Percentiles rank a stretch among this genome's conserved stretches.
Evolutionary conservation across 116 monocot genomes (phyloP).

Genomic region (Phalaenopsis hybrid): DNA sequence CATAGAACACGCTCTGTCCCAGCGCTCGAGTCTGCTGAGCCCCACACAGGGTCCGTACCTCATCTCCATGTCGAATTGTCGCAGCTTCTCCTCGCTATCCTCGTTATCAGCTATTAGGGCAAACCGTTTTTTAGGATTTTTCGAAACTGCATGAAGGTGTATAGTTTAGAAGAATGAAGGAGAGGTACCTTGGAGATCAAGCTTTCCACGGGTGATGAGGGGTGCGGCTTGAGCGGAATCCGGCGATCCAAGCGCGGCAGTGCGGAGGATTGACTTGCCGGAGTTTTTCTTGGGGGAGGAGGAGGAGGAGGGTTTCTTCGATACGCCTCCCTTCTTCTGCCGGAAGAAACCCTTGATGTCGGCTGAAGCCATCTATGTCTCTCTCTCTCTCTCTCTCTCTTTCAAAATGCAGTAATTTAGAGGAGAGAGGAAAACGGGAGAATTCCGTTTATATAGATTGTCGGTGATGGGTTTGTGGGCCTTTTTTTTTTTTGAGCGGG

Average conservation of each 20-base stretch:
- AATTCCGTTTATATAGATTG: too few relatives aligned
- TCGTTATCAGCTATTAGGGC: constrained; percentile 29
- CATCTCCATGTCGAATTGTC: constrained; percentile 75
- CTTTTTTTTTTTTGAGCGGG: too few relatives aligned
- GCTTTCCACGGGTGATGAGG: constrained; percentile 26
- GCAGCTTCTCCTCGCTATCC: constrained; percentile 42
- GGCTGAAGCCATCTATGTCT: constrained; percentile 29
- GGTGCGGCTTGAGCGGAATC: constrained; percentile 19
- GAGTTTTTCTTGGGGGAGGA: constrained; percentile 21
- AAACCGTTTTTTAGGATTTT: background rate
- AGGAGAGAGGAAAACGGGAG: too few relatives aligned
- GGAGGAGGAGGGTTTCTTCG: constrained; percentile 22
- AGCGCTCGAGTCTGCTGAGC: constrained; percentile 46
- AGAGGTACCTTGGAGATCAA: constrained; percentile 30
- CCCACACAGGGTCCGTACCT: constrained; percentile 68
- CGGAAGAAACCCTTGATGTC: constrained; percentile 66
- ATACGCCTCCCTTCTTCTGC: constrained; percentile 47
- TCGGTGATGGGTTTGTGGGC: too few relatives aligned
- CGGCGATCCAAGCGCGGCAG: background rate
- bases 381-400: constrained; percentile 8
- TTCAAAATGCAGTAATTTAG: too few relatives aligned
- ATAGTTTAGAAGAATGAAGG: background rate
- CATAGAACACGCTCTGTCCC: constrained; percentile 52
- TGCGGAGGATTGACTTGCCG: background rate
- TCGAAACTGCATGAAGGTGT: background rate